These are phyloP conservation scores for Drechslerella stenobrocha DNA, from an alignment of 2,329 filamentous ascomycete genomes.

Conservation along the genomic window DNA sequence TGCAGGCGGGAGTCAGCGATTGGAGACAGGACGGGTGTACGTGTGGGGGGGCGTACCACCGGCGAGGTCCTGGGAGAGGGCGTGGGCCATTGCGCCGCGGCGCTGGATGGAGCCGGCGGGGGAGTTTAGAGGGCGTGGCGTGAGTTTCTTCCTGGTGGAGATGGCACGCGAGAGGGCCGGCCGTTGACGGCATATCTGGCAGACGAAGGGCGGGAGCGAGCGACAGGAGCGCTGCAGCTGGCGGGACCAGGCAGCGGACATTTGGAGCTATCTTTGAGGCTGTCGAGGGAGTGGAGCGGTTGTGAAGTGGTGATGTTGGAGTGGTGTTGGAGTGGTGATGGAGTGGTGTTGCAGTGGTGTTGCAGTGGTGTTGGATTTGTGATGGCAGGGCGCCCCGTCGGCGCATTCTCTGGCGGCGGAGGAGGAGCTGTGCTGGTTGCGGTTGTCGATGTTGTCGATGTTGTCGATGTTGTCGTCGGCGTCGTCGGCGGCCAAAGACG, in stretches of 20 bases:
- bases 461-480: too few species aligned
- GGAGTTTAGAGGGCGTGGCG: constrained; percentile 14
- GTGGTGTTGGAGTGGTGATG: neutral
- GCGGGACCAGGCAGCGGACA: constrained; percentile 20
- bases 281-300: neutral
- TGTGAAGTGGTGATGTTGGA: neutral
- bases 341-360: too few species aligned
- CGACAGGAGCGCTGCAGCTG: constrained; percentile 10
- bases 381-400: too few species aligned
- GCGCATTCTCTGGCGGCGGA: too few species aligned
- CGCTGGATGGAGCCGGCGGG: constrained; percentile 38
- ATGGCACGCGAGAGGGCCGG: constrained; percentile 8
- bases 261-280: neutral
- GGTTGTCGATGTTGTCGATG: too few species aligned
- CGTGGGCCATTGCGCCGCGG: constrained; percentile 41
- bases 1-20: neutral
- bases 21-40: neutral
- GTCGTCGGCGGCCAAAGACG: too few species aligned
- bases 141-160: constrained; percentile 33
- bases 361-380: too few species aligned
- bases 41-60: constrained; percentile 20
- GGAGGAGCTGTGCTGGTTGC: too few species aligned
- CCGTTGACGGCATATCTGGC: too few species aligned
- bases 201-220: neutral
- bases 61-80: constrained; percentile 29